Percentiles rank a stretch among this genome's conserved stretches.
phyloP scores from a whole-genome alignment of 495 filamentous ascomycete genomes.

The Venustampulla echinocandica region DNA sequence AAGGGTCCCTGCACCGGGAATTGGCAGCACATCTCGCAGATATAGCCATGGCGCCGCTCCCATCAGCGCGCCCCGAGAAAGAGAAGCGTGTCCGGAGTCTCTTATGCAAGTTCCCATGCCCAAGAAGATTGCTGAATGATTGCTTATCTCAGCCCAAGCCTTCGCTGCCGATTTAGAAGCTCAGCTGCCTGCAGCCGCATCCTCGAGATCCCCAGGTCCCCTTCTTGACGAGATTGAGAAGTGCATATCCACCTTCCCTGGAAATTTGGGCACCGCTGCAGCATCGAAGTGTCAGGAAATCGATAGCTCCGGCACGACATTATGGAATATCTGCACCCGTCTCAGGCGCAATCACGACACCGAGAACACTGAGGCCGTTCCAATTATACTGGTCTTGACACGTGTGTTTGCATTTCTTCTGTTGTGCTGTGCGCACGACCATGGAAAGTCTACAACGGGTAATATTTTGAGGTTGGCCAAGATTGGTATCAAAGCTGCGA shows the following conservation, averaged over 20 bases:
- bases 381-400: constrained; percentile 12
- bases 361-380: constrained; percentile 9
- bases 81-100: constrained; percentile 20
- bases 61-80: constrained; percentile 14
- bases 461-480: constrained; percentile 51
- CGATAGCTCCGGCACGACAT: constrained; percentile 42
- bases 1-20: too few species aligned
- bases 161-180: constrained; percentile 18
- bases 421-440: constrained; percentile 50
- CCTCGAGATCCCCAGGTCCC: constrained; percentile 14
- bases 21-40: too few species aligned
- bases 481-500: constrained; percentile 56
- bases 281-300: constrained; percentile 32
- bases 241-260: constrained; percentile 26
- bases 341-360: constrained; percentile 28
- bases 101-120: constrained; percentile 14
- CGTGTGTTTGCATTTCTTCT: constrained; percentile 64
- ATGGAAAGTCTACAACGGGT: constrained; percentile 23
- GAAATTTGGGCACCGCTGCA: constrained; percentile 15
- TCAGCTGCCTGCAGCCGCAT: constrained; percentile 15
- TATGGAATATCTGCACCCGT: constrained; percentile 64
- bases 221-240: constrained; percentile 33
- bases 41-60: constrained; percentile 14
- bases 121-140: not conserved
- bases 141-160: constrained; percentile 11